These are phyloP conservation scores for Trametes versicolor DNA, from an alignment of 1,284 basidiomycete genomes.

Conservation along the genomic window DNA sequence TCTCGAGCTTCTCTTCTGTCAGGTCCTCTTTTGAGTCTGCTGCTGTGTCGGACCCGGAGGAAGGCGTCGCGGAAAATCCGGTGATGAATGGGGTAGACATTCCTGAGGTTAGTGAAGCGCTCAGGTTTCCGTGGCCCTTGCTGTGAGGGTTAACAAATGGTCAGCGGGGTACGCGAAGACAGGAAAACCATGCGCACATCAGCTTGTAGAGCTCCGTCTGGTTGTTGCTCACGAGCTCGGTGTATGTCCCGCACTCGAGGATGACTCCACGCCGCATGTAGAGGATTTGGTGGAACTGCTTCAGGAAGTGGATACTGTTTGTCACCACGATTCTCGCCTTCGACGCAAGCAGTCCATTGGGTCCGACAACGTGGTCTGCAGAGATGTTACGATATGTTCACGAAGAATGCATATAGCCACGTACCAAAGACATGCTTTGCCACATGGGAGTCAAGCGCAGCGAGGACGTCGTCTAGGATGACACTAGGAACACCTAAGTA, in stretches of 20 bases:
- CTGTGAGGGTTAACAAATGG: constrained; percentile 22
- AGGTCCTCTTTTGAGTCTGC: constrained; percentile 37
- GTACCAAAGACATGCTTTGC: constrained; percentile 60
- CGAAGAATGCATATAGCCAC: constrained; percentile 9
- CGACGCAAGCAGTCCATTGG: constrained; percentile 83
- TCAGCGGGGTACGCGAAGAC: not conserved
- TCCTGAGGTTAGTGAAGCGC: constrained; percentile 53
- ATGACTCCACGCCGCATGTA: constrained; percentile 89
- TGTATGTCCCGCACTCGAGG: constrained; percentile 81
- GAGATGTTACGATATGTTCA: constrained; percentile 27
- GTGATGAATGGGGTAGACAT: constrained; percentile 62
- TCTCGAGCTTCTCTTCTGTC: constrained; percentile 42
- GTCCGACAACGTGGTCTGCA: constrained; percentile 90
- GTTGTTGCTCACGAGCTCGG: constrained; percentile 67
- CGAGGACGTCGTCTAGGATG: constrained; percentile 64
- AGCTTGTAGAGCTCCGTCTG: constrained; percentile 83
- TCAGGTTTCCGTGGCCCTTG: constrained; percentile 54
- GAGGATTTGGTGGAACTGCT: constrained; percentile 82
- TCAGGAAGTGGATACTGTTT: constrained; percentile 88
- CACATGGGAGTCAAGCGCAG: constrained; percentile 60
- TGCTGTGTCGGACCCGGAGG: constrained; percentile 38
- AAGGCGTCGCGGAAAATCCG: constrained; percentile 55
- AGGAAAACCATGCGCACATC: constrained; percentile 62
- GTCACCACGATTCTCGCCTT: constrained; percentile 93
- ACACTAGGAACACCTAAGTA: constrained; percentile 39